Evolutionary conservation across 495 filamentous ascomycete genomes (phyloP).

Genomic region (Aspergillus affinis): DNA sequence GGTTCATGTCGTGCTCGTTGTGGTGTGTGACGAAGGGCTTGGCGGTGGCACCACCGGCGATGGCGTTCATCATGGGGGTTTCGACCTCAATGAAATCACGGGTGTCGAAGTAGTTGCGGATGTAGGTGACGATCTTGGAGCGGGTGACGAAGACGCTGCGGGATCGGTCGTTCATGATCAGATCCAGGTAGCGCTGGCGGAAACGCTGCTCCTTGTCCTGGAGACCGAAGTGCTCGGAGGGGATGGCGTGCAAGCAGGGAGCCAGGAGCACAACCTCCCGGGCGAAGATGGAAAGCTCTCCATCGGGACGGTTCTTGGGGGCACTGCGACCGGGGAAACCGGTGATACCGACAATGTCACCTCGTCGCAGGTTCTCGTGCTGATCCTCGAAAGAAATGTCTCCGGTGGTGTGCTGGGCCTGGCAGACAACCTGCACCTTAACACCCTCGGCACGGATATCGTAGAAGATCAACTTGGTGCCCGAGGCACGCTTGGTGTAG

Average conservation of each 20-base stretch:
- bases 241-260: slow-evolving; percentile 91
- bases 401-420: slow-evolving; percentile 67
- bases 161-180: slow-evolving; percentile 90
- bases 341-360: slow-evolving; percentile 86
- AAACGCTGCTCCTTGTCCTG: slow-evolving; percentile 91
- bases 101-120: slow-evolving; percentile 82
- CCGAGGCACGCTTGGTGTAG: slow-evolving; percentile 80
- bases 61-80: slow-evolving; percentile 96
- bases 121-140: slow-evolving; percentile 79
- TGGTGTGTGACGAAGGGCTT: slow-evolving; percentile 94
- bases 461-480: slow-evolving; percentile 89
- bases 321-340: slow-evolving; percentile 87
- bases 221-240: slow-evolving; percentile 88
- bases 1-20: slow-evolving; percentile 88
- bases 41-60: slow-evolving; percentile 93
- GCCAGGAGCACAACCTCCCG: slow-evolving; percentile 79
- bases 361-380: slow-evolving; percentile 85
- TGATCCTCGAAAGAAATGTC: slow-evolving; percentile 73
- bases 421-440: slow-evolving; percentile 88
- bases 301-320: slow-evolving; percentile 82
- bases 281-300: slow-evolving; percentile 93
- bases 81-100: slow-evolving; percentile 92
- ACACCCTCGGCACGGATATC: slow-evolving; percentile 82
- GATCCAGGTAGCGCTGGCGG: slow-evolving; percentile 88
- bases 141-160: slow-evolving; percentile 79